Conservation (phyloP, 1,139 yeast genomes). For the Geotrichum europaeum region DNA sequence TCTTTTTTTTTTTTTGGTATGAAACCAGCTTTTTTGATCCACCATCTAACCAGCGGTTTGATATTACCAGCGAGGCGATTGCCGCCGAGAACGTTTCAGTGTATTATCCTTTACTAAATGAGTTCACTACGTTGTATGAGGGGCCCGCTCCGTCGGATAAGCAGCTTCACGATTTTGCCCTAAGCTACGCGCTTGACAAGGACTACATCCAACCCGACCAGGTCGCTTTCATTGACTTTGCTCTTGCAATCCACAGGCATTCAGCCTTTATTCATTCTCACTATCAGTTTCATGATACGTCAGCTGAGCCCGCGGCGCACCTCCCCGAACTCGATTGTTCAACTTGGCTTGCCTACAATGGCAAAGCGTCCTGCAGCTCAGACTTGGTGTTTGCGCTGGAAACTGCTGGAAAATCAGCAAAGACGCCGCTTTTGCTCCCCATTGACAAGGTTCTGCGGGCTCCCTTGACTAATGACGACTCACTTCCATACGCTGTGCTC, state of each 20-base stretch:
- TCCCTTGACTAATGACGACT: conserved; percentile 26
- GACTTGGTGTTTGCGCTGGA: conserved; percentile 66
- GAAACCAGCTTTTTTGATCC: background rate
- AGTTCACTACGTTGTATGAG: conserved; percentile 34
- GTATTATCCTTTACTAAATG: conserved; percentile 44
- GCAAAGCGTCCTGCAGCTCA: conserved; percentile 52
- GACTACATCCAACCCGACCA: conserved; percentile 24
- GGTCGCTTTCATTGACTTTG: conserved; percentile 43
- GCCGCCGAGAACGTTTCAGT: conserved; percentile 46
- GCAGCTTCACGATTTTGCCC: conserved; percentile 38
- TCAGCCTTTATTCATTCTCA: conserved; percentile 64
- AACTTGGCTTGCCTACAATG: conserved; percentile 49
- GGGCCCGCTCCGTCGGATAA: conserved; percentile 33
- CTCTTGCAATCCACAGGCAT: conserved; percentile 47
- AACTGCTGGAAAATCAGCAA: conserved; percentile 30
- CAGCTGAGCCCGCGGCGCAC: conserved; percentile 21
- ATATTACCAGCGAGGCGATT: conserved; percentile 43
- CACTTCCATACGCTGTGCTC: conserved; percentile 41
- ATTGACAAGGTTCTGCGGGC: conserved; percentile 59
- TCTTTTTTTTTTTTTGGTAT: background rate
- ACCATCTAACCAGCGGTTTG: background rate
- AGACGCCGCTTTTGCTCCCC: conserved; percentile 34
- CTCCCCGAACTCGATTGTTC: conserved; percentile 25
- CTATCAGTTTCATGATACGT: conserved; percentile 44
- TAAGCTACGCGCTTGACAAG: conserved; percentile 31